phyloP scores from a whole-genome alignment of 2,329 filamentous ascomycete species.

The Exutisphaerella laricina region DNA sequence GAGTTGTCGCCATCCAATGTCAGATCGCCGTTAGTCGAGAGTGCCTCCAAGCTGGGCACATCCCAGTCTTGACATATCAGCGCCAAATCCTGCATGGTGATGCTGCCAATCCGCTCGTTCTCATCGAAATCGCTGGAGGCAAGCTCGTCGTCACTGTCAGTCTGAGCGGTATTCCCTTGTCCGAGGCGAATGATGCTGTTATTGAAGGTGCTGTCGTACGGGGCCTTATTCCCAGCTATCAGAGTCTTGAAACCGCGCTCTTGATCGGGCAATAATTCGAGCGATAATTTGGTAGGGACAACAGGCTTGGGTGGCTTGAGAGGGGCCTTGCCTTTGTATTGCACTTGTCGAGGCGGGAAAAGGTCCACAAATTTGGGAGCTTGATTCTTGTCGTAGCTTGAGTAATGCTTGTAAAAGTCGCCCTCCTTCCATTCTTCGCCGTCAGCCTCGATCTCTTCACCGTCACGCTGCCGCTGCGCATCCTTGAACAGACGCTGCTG shows the following conservation, averaged over 20 bases:
- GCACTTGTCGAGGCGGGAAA: slow-evolving; percentile 72
- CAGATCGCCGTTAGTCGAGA: slow-evolving; percentile 31
- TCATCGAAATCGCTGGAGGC: slow-evolving; percentile 51
- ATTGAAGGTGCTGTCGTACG: slow-evolving; percentile 44
- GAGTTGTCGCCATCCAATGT: slow-evolving; percentile 17
- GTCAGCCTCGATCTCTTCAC: slow-evolving; percentile 23
- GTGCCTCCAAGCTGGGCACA: slow-evolving; percentile 51
- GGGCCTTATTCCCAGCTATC: slow-evolving; percentile 40
- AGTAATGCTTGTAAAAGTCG: slow-evolving; percentile 72
- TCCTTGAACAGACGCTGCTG: slow-evolving; percentile 32
- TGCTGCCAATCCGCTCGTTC: slow-evolving; percentile 64
- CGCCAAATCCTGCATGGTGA: slow-evolving; percentile 73
- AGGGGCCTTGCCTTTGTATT: slow-evolving; percentile 73
- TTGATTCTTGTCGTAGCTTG: slow-evolving; percentile 68
- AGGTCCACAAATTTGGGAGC: slow-evolving; percentile 76
- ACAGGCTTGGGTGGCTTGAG: slow-evolving; percentile 74
- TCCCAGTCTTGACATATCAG: slow-evolving; percentile 86
- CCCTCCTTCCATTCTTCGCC: slow-evolving; percentile 61
- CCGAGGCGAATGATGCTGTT: slow-evolving; percentile 44
- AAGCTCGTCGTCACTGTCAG: slow-evolving; percentile 45
- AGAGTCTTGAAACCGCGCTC: slow-evolving; percentile 78
- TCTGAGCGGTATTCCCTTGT: slow-evolving; percentile 48
- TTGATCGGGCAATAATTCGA: slow-evolving; percentile 81
- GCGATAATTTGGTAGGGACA: slow-evolving; percentile 76
- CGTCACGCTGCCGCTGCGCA: slow-evolving; percentile 20